Percentiles rank a stretch among this genome's conserved stretches.
These are phyloP conservation scores for Zygotorulaspora mrakii DNA, from an alignment of 1,139 yeast species.

Conservation along the genomic window DNA sequence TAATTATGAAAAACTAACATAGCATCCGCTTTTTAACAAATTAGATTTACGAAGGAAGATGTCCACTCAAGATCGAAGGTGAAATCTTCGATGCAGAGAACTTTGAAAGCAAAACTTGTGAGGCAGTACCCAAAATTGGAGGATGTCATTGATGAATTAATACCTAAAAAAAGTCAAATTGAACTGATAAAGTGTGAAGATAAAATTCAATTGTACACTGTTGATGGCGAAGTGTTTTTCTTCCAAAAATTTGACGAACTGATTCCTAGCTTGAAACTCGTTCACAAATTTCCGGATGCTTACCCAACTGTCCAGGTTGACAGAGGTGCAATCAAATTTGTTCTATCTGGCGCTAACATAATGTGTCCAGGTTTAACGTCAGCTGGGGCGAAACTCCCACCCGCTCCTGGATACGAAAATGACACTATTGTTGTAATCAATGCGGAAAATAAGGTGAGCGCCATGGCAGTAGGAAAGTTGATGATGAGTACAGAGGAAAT, in stretches of 20 bases:
- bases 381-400: conserved; percentile 82
- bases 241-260: conserved; percentile 84
- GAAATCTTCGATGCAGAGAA: conserved; percentile 88
- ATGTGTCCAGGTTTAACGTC: conserved; percentile 98
- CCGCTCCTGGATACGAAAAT: conserved; percentile 53
- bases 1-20: neutral
- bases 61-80: conserved; percentile 86
- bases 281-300: conserved; percentile 76
- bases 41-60: conserved; percentile 78
- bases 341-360: conserved; percentile 88
- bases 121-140: conserved; percentile 70
- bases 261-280: conserved; percentile 70
- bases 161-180: conserved; percentile 90
- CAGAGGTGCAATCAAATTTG: conserved; percentile 94
- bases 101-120: conserved; percentile 68
- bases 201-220: conserved; percentile 71
- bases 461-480: conserved; percentile 84
- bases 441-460: conserved; percentile 91
- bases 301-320: conserved; percentile 90
- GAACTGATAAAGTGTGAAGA: conserved; percentile 85
- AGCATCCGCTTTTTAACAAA: neutral
- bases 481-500: conserved; percentile 90
- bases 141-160: conserved; percentile 68
- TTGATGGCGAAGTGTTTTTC: conserved; percentile 70
- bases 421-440: conserved; percentile 74